A percentile compares a stretch with the other conserved stretches of the same genome.
phyloP scores from a whole-genome alignment of 2,329 filamentous ascomycete genomes.

The Neocatenulostroma microsporum region DNA sequence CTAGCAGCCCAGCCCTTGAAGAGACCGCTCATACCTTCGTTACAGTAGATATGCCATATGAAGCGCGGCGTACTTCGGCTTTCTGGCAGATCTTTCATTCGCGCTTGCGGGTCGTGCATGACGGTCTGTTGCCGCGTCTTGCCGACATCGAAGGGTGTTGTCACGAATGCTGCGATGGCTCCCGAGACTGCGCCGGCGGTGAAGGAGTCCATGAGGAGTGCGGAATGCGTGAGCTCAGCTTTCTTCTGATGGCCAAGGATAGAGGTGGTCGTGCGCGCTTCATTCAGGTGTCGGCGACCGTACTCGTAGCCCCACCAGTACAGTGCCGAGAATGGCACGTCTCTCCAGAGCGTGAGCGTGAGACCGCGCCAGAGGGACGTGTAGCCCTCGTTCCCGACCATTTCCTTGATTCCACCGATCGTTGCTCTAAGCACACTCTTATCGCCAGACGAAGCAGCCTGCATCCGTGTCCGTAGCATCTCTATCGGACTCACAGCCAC shows the following conservation, averaged over 20 bases:
- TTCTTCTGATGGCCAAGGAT: constrained; percentile 15
- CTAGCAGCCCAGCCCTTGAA: constrained; percentile 89
- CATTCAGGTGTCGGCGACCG: constrained; percentile 62
- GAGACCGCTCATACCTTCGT: constrained; percentile 71
- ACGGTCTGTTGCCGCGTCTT: constrained; percentile 91
- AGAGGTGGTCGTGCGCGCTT: constrained; percentile 47
- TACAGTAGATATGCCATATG: constrained; percentile 82
- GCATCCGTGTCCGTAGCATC: constrained; percentile 86
- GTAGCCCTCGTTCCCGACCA: constrained; percentile 72
- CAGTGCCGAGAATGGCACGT: constrained; percentile 92
- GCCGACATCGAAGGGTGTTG: constrained; percentile 93
- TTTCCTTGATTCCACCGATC: constrained; percentile 63
- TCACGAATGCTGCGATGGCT: constrained; percentile 75
- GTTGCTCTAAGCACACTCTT: constrained; percentile 73
- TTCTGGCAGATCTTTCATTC: constrained; percentile 52
- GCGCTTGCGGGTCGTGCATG: constrained; percentile 47
- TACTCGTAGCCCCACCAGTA: constrained; percentile 99
- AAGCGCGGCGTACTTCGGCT: constrained; percentile 71
- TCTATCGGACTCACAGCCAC: constrained; percentile 83
- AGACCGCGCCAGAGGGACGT: constrained; percentile 82
- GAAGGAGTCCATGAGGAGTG: constrained; percentile 84
- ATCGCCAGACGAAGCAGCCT: constrained; percentile 44
- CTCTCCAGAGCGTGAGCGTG: constrained; percentile 86
- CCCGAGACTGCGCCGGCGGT: constrained; percentile 76
- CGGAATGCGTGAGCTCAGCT: constrained; percentile 57